These are phyloP conservation scores for Umbelopsis vinacea DNA, from an alignment of 192 early-diverging fungal genomes.

Conservation along the genomic window DNA sequence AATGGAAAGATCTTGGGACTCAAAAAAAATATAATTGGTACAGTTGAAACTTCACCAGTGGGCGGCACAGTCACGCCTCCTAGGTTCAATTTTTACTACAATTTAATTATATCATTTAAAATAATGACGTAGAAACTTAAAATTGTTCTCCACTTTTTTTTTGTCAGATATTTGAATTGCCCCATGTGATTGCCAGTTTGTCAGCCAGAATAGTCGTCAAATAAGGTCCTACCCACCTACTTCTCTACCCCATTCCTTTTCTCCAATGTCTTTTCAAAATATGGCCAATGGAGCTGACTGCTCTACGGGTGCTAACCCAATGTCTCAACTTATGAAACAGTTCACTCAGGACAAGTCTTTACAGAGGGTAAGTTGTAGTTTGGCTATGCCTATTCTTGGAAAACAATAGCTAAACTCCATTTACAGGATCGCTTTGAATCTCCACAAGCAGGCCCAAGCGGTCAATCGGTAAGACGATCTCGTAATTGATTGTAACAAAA, in stretches of 20 bases:
- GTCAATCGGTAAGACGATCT: not conserved
- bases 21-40: too few species aligned
- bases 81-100: not conserved
- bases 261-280: conserved; percentile 10
- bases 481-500: too few species aligned
- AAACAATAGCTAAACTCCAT: conserved; percentile 12
- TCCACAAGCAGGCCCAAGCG: conserved; percentile 29
- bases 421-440: conserved; percentile 36
- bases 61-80: too few species aligned
- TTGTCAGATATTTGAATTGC: not conserved
- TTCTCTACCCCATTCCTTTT: conserved; percentile 13
- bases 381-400: conserved; percentile 2
- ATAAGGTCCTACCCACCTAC: not conserved
- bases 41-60: too few species aligned
- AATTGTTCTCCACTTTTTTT: not conserved
- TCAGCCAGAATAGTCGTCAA: conserved; percentile 1
- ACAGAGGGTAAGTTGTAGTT: conserved; percentile 63
- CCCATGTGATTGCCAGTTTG: conserved; percentile 20
- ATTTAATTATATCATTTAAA: not conserved
- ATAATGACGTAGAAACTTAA: not conserved
- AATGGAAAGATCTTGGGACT: too few species aligned
- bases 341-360: conserved; percentile 76
- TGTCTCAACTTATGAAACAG: conserved; percentile 82
- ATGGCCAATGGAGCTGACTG: conserved; percentile 65
- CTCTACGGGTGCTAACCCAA: conserved; percentile 70